Evolutionary conservation across 495 filamentous ascomycete genomes (phyloP), one percentile per base, ranked within the genome.

Genomic region (Cetradonia linearis): DNA sequence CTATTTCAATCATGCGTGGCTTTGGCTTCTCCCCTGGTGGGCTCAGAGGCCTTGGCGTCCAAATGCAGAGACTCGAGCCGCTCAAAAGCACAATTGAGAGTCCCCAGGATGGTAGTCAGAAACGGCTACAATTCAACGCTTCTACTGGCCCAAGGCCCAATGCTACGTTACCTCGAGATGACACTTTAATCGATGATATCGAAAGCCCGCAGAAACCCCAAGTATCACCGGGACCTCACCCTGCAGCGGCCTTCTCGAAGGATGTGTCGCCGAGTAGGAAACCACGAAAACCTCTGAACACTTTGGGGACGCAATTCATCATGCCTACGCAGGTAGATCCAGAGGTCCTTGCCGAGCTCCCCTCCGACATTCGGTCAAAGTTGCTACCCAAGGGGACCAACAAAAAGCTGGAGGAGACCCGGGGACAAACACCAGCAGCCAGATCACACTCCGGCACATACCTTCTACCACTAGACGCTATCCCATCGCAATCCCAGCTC

Each of bases 51-150:
- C 73, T 98, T 30, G 94, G 92, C 0, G 77, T 97, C 3, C 90
- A 95, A 68, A 86, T 96, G 83, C 91, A 87, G 23, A 95, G 89
- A 72, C 78, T 98, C 7, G 90, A 98, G 61, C 84, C 85, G 11
- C 71, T 90, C 52, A 93, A 88, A 65, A 60, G 68, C 11, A 52
- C 77, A 37, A 67, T 67, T 5, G 60, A 61, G 10, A 71, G 63
- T 9, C 71, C 73, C 9, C 34, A 62, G 13, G 80, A 84, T 46
- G 79, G 83, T 58, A 84, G 81, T 68, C 87, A 91, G 67, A 78
- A 74, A 57, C 81, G 78, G 56, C 72, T 88, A 27, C 78, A 78
- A 37, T 86, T 86, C 68, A 79, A 79, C 56, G 66, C 63, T 61
- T 55, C 56, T 31, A 64, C 27, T 54, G 50, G 7, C 8, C 50